Percentiles rank a stretch among this genome's conserved stretches.
Conservation (phyloP, 768 basidiomycete genomes). For the Naganishia vishniacii region DNA sequence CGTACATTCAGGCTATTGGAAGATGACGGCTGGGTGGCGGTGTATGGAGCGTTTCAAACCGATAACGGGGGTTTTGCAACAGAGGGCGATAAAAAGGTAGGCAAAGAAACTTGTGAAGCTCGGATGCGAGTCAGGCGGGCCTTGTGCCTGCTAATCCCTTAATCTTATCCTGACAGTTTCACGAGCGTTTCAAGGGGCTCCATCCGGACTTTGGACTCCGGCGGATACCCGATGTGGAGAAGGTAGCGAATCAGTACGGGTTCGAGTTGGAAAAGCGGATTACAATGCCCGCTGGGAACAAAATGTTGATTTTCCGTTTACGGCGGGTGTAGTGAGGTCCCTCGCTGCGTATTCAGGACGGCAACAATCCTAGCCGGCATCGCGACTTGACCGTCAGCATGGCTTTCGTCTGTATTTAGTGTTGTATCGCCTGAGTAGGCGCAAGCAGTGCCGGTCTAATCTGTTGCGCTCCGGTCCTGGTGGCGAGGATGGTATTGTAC, state of each 20-base stretch:
- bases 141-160: constrained; percentile 17
- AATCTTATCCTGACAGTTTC: constrained; percentile 18
- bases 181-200: constrained; percentile 32
- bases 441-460: no score
- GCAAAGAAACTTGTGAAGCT: not conserved
- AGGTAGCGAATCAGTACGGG: not conserved
- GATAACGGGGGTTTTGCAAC: constrained; percentile 23
- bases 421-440: no score
- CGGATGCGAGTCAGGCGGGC: not conserved
- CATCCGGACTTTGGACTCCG: constrained; percentile 16
- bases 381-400: no score
- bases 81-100: constrained; percentile 23
- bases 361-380: no score
- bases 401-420: no score
- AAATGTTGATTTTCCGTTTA: constrained; percentile 1
- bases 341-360: no score
- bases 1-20: not conserved
- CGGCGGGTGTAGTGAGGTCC: not conserved
- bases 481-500: no score
- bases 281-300: constrained; percentile 3
- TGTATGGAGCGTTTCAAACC: constrained; percentile 24
- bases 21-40: constrained; percentile 5
- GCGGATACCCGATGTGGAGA: not conserved
- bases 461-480: no score
- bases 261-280: constrained; percentile 9